Base-by-base conservation (phyloP, 768 basidiomycete genomes). In the Chiua virens region DNA sequence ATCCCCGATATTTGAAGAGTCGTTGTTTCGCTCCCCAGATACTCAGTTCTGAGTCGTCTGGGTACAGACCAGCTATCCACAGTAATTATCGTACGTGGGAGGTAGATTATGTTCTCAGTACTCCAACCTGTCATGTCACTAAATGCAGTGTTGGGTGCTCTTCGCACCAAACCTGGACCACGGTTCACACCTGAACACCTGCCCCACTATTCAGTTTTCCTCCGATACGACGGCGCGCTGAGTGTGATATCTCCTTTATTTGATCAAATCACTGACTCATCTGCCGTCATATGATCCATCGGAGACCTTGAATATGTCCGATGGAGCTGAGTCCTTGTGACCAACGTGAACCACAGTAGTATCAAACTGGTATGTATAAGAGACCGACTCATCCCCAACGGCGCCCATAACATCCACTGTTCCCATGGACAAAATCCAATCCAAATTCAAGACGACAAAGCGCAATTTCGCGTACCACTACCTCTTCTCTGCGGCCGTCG, bases 401-500 rank as follows among this genome's bases (percentile, higher is more conserved):
- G 13, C 13, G 38, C 23, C 22, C 22, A 11, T 30, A 14, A 30
- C 23, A 25, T 13, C 32, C 30, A 15, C 48, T 41, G 37, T 34
- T 8, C 25, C 46, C 52, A 70, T 70, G 61, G 67, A 65, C 44
- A 58, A 48, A 20, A 30, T 66, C 14, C 45, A 56, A 14, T 59
- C 65, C 3, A 61, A 56, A n/a, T 71, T 70, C 65, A 73, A 71
- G 57, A 61, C 51, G n/a, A 71, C 71, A 34, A 56, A 47, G 21
- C 66, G 73, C 22, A 67, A 66, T 4, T 49, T 75, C 36, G 64
- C 48, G 20, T 75, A 77, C 36, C 66, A 69, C 59, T 75, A 74
- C 46, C 68, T 66, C 35, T 62, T 63, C 38, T 59, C 67, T 2
- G 47, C 52, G 20, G 60, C 66, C 2, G 49, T 57, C 23, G 56